A percentile compares a stretch with the other conserved stretches of the same genome.
Evolutionary conservation across 1,139 yeast species (phyloP).

Genomic region (Nakaseomyces sp.): DNA sequence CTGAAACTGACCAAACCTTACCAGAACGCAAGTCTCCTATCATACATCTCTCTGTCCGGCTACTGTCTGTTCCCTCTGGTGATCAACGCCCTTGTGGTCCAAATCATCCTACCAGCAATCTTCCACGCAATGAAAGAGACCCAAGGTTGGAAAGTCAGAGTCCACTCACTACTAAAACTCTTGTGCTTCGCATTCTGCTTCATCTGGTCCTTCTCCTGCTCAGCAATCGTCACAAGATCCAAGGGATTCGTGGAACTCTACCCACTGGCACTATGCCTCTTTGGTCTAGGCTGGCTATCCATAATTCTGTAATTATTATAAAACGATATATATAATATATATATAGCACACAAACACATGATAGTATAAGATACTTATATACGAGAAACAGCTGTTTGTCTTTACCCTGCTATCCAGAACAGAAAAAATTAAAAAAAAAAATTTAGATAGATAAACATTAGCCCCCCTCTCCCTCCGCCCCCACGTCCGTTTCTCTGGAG

Average conservation of each 20-base stretch:
- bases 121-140: conserved; percentile 11
- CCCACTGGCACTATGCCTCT: conserved; percentile 25
- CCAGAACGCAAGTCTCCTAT: conserved; percentile 16
- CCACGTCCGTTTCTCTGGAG: too few relatives aligned
- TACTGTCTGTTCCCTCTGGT: conserved; percentile 31
- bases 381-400: too few relatives aligned
- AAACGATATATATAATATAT: not conserved
- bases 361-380: not conserved
- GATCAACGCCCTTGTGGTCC: conserved; percentile 20
- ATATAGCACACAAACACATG: too few relatives aligned
- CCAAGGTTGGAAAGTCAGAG: conserved; percentile 17
- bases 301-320: conserved; percentile 11
- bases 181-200: conserved; percentile 17
- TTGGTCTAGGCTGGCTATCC: conserved; percentile 26
- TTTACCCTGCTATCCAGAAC: too few relatives aligned
- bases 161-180: conserved; percentile 16
- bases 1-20: conserved; percentile 22
- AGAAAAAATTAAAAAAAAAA: too few relatives aligned
- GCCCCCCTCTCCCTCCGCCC: not conserved
- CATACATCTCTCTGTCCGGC: conserved; percentile 27
- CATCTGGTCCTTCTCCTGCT: conserved; percentile 24
- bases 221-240: conserved; percentile 23
- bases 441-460: not conserved
- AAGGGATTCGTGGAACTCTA: conserved; percentile 21
- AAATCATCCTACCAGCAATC: conserved; percentile 22